These are phyloP conservation scores for Candida awuae DNA, from an alignment of 805 yeast genomes.

Conservation along the genomic window DNA sequence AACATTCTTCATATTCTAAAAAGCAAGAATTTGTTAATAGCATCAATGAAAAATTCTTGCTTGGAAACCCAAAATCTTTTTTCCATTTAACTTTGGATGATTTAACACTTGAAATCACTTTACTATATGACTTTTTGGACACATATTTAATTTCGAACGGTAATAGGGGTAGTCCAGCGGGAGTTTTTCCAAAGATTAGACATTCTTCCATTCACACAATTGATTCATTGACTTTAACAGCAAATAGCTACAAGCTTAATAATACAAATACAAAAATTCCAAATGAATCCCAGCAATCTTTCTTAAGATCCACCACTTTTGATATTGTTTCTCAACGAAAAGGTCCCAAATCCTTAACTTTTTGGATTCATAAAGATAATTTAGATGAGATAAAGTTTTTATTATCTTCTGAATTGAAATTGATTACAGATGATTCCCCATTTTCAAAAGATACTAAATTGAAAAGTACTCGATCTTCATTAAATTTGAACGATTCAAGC, in stretches of 20 bases:
- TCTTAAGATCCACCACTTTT: constrained; percentile 27
- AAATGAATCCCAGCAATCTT: constrained; percentile 8
- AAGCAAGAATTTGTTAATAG: constrained; percentile 29
- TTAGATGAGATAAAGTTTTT: constrained; percentile 44
- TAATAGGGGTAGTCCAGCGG: neutral
- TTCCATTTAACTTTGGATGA: constrained; percentile 52
- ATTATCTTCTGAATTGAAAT: constrained; percentile 36
- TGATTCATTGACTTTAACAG: constrained; percentile 19
- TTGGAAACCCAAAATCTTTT: constrained; percentile 45
- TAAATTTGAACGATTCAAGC: constrained; percentile 7
- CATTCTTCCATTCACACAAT: constrained; percentile 16
- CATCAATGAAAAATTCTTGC: constrained; percentile 23
- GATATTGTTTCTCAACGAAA: constrained; percentile 31
- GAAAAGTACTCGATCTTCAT: constrained; percentile 16
- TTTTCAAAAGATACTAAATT: constrained; percentile 17
- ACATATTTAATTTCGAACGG: constrained; percentile 13
- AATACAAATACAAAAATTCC: neutral
- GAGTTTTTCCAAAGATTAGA: neutral
- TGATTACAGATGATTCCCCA: constrained; percentile 29
- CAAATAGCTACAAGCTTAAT: constrained; percentile 4
- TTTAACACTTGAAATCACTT: constrained; percentile 51
- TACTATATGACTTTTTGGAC: constrained; percentile 41
- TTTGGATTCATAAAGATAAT: constrained; percentile 56
- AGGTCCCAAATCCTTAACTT: constrained; percentile 31
- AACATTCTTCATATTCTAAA: constrained; percentile 32